Conservation (phyloP, 1,284 basidiomycete genomes). For the Pisolithus thermaeus region DNA sequence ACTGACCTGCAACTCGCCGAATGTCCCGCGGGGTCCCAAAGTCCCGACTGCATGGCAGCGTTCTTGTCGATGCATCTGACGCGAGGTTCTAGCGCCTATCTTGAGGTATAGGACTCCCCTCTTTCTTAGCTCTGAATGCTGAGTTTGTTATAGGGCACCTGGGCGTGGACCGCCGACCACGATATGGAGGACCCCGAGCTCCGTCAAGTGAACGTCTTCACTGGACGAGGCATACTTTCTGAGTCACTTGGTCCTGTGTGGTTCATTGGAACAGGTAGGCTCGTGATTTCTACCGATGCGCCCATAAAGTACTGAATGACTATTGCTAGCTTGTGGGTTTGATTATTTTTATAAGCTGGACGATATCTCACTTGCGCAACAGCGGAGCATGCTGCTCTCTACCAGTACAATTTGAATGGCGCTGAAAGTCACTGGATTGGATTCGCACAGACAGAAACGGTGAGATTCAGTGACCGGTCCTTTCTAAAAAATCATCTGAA, state of each 20-base stretch:
- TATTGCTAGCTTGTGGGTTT: slow-evolving; percentile 21
- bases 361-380: slow-evolving; percentile 1
- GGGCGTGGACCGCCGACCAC: slow-evolving; percentile 81
- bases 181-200: slow-evolving; percentile 46
- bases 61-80: slow-evolving; percentile 52
- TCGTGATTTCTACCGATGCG: neutral
- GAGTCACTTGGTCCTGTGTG: slow-evolving; percentile 71
- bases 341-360: neutral
- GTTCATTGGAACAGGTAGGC: slow-evolving; percentile 64
- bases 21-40: slow-evolving; percentile 31
- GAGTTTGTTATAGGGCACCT: slow-evolving; percentile 43
- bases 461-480: slow-evolving; percentile 17
- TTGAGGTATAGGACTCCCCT: slow-evolving; percentile 32
- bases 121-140: neutral
- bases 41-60: slow-evolving; percentile 38
- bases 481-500: neutral
- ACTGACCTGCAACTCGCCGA: slow-evolving; percentile 36
- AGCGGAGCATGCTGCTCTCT: slow-evolving; percentile 44
- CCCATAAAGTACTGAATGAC: slow-evolving; percentile 6
- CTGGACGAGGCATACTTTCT: slow-evolving; percentile 70
- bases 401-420: slow-evolving; percentile 44
- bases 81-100: slow-evolving; percentile 40
- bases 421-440: slow-evolving; percentile 50
- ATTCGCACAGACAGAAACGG: slow-evolving; percentile 48
- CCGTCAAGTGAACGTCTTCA: slow-evolving; percentile 57